A percentile compares a stretch with the other conserved stretches of the same genome.
phyloP scores from a whole-genome alignment of 1,139 yeast species.

The Pichia sp. region DNA sequence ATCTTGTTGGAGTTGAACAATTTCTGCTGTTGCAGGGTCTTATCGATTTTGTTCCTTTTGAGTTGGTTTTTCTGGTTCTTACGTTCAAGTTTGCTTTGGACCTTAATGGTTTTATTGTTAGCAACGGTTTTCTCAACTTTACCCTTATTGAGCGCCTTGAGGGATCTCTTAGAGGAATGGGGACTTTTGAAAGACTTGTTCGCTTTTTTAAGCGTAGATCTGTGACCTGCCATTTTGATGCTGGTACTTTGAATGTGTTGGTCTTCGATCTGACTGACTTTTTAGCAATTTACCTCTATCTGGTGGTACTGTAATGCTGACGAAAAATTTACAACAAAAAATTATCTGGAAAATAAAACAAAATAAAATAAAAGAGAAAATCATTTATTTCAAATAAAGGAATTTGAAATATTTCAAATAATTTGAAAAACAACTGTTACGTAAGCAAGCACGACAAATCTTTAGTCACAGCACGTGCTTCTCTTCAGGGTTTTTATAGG shows the following conservation, averaged over 20 bases:
- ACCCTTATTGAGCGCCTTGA: slow-evolving; percentile 78
- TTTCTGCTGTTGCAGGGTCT: slow-evolving; percentile 44
- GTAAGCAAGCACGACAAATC: not conserved
- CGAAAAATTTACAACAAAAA: slow-evolving; percentile 1
- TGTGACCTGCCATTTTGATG: slow-evolving; percentile 63
- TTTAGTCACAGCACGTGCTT: not conserved
- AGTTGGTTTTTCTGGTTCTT: slow-evolving; percentile 76
- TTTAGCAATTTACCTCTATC: not conserved
- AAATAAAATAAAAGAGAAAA: not conserved
- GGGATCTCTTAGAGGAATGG: slow-evolving; percentile 86
- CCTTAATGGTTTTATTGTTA: slow-evolving; percentile 40
- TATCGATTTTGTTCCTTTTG: slow-evolving; percentile 63
- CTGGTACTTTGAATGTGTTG: not conserved
- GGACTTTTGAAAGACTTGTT: slow-evolving; percentile 89
- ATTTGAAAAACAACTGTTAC: no score
- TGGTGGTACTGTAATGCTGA: not conserved
- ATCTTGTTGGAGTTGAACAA: slow-evolving; percentile 67
- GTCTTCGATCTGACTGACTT: not conserved
- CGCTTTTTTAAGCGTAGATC: slow-evolving; percentile 74
- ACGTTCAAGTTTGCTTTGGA: slow-evolving; percentile 64
- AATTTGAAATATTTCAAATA: not conserved
- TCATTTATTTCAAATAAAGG: not conserved
- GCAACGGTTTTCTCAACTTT: slow-evolving; percentile 67
- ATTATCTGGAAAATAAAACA: not conserved
- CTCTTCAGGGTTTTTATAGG: not conserved